phyloP scores from a whole-genome alignment of 1,284 basidiomycete species.

The Inonotus obliquus region DNA sequence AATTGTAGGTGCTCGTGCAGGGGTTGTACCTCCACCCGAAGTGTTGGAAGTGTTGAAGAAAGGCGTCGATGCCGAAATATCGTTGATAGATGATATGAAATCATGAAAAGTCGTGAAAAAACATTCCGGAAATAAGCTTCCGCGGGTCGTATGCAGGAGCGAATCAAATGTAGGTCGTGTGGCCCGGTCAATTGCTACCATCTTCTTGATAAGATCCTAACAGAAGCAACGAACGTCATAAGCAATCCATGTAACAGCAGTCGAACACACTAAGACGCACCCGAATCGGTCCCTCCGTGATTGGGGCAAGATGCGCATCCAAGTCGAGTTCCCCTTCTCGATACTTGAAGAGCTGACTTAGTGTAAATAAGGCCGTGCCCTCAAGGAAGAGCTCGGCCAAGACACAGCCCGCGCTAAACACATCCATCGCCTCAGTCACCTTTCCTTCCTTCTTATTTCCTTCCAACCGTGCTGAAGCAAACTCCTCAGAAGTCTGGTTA shows the following conservation, averaged over 20 bases:
- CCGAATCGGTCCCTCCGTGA: constrained; percentile 79
- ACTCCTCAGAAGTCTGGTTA: constrained; percentile 32
- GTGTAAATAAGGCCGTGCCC: constrained; percentile 89
- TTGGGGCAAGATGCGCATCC: constrained; percentile 66
- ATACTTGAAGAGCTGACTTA: constrained; percentile 96
- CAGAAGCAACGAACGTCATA: constrained; percentile 15
- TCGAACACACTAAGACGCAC: constrained; percentile 42
- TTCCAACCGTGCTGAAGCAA: constrained; percentile 39
- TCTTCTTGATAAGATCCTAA: constrained; percentile 82
- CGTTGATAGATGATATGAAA: constrained; percentile 79
- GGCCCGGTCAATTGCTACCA: constrained; percentile 81
- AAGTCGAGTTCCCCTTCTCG: constrained; percentile 80
- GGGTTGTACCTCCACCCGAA: constrained; percentile 28
- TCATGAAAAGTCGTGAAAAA: constrained; percentile 95
- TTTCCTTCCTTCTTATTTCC: constrained; percentile 60
- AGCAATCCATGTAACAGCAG: constrained; percentile 23
- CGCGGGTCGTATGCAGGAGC: constrained; percentile 75
- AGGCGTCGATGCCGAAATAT: constrained; percentile 47
- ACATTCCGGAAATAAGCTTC: constrained; percentile 81
- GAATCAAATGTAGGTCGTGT: constrained; percentile 81
- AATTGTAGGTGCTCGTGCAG: constrained; percentile 25
- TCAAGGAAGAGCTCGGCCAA: constrained; percentile 96
- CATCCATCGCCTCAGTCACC: constrained; percentile 96
- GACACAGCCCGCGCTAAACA: constrained; percentile 94
- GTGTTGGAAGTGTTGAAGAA: constrained; percentile 37